These are phyloP conservation scores for Lepidium africanum DNA, from an alignment of 345 rosid species.

Conservation along the genomic window DNA sequence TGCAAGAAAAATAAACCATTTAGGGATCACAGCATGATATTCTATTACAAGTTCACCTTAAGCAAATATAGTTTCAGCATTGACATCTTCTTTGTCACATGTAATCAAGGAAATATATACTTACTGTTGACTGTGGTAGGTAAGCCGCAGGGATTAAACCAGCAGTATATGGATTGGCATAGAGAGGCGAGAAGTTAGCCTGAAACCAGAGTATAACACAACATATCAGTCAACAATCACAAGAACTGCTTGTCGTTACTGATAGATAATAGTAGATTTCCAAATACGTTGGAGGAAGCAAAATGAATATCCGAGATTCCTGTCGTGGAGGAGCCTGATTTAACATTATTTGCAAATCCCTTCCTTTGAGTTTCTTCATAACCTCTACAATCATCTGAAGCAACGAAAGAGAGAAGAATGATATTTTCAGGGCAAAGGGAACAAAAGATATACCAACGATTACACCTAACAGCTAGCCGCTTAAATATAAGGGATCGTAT, in stretches of 20 bases:
- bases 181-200: constrained; percentile 34
- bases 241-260: not conserved
- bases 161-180: constrained; percentile 40
- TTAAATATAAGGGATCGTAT: not conserved
- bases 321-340: constrained; percentile 22
- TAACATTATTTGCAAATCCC: constrained; percentile 28
- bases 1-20: not conserved
- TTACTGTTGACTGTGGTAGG: constrained; percentile 42
- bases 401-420: not conserved
- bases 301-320: constrained; percentile 38
- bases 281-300: constrained; percentile 32
- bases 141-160: constrained; percentile 33
- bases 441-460: not conserved
- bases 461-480: not conserved
- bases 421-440: not conserved
- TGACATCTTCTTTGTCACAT: not conserved
- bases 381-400: constrained; percentile 30
- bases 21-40: not conserved
- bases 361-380: constrained; percentile 23
- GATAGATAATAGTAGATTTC: constrained; percentile 33
- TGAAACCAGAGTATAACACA: constrained; percentile 11
- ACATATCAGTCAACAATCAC: constrained; percentile 5
- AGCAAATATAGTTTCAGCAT: not conserved
- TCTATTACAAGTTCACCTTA: not conserved
- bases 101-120: not conserved